Base-by-base conservation (phyloP, 257 asterid species). In the Nicotiana tabacum region DNA sequence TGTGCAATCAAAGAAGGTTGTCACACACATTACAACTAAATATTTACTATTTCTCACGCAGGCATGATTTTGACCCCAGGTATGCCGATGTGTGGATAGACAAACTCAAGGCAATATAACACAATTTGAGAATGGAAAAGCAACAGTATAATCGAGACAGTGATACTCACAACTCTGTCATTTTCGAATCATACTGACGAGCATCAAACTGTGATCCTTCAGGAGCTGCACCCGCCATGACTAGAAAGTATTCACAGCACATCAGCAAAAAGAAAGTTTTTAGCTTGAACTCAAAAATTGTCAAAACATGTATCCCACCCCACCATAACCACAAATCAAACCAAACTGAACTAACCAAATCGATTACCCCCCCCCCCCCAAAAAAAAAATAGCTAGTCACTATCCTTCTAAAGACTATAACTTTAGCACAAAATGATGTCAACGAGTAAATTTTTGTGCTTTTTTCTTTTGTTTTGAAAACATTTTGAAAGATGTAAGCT, bases 171-270 rank as follows among this genome's bases (percentile, higher is more conserved):
- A 78, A 78, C 3, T 78, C 57, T 43, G 66, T 78, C 82, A 78
- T 78, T 78, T 58, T 78, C 3, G 58, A 70, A 70, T 70, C 78
- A 43, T 37, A 70, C 24, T 43, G 57, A 70, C 58, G 58, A 57
- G 82, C 56, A 58, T 78, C 82, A 60, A 78, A 60, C 32, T 78
- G 72, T 13, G 82, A 78, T 78, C 82, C 82, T 58, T 78, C 82
- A 17, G 58, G 66, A 56, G 27, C 82, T 56, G 55, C 69, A 78
- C 82, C 37, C 24, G 9, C 82, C 82, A 78, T 78, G 72, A 60
- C 82, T 60, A 67, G 32, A 81, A 51, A 30, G 43, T 48, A 67
- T 24, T 37, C 64, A 66, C 21, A 66, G n/a, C 57, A 81, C 35
- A 64, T 66, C 4, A 32, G 43, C 15, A 66, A 56, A 62, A 10